A percentile compares a stretch with the other conserved stretches of the same genome.
These are phyloP conservation scores for Lizanozyma gosingica DNA, from an alignment of 1,139 yeast species.

Conservation along the genomic window DNA sequence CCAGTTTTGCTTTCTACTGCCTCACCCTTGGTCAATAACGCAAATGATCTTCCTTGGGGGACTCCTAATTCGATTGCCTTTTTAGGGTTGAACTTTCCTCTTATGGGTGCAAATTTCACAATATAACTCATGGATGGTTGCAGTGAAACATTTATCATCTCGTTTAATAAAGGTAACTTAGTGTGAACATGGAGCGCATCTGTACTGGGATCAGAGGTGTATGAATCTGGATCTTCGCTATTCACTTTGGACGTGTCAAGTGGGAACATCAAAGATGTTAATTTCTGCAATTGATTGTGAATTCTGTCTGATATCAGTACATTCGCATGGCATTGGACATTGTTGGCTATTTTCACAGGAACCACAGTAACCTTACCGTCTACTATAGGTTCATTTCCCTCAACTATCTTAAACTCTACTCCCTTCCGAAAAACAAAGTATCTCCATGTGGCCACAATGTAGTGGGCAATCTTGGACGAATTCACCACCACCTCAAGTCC, in stretches of 20 bases:
- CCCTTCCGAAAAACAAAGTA: slow-evolving; percentile 83
- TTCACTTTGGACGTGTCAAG: slow-evolving; percentile 29
- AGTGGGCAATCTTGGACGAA: slow-evolving; percentile 32
- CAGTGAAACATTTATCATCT: slow-evolving; percentile 9
- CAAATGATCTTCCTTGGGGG: slow-evolving; percentile 53
- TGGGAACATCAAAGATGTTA: slow-evolving; percentile 43
- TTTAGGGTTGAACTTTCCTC: slow-evolving; percentile 69
- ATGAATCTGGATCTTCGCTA: slow-evolving; percentile 28
- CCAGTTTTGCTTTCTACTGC: slow-evolving; percentile 55
- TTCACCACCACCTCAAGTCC: slow-evolving; percentile 37
- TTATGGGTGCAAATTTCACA: slow-evolving; percentile 51
- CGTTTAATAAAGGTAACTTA: slow-evolving; percentile 18
- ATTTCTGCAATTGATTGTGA: slow-evolving; percentile 19
- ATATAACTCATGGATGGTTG: slow-evolving; percentile 47
- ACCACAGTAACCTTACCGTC: slow-evolving; percentile 47
- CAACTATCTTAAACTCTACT: slow-evolving; percentile 41
- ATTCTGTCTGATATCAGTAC: not conserved
- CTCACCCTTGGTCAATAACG: slow-evolving; percentile 52
- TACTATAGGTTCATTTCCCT: slow-evolving; percentile 26
- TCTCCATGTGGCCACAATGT: slow-evolving; percentile 72
- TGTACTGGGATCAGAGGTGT: slow-evolving; percentile 31
- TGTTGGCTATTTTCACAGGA: slow-evolving; percentile 34
- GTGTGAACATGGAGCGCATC: slow-evolving; percentile 37
- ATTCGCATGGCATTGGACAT: not conserved
- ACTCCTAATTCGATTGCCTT: slow-evolving; percentile 66